phyloP scores from a whole-genome alignment of 768 basidiomycete genomes.

The Boletus reticuloceps region DNA sequence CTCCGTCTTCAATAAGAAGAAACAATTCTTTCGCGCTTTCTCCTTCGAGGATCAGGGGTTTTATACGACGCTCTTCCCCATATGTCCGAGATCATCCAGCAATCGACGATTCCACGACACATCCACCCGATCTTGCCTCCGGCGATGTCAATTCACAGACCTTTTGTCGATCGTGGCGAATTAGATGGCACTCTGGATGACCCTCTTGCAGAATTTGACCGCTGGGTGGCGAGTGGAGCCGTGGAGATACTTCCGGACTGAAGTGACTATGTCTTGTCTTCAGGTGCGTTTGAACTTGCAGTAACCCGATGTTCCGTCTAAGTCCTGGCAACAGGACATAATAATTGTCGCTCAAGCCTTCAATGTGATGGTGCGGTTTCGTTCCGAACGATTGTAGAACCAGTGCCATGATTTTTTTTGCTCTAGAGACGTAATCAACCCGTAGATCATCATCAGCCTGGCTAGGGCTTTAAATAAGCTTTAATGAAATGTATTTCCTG shows the following conservation, averaged over 20 bases:
- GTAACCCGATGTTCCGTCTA: too few relatives aligned
- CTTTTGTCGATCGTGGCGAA: background rate
- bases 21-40: slow-evolving; percentile 15
- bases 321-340: too few relatives aligned
- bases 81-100: background rate
- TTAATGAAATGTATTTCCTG: background rate
- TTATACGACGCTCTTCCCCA: slow-evolving; percentile 10
- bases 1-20: background rate
- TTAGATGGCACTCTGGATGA: slow-evolving; percentile 32
- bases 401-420: background rate
- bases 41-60: slow-evolving; percentile 25
- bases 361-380: too few relatives aligned
- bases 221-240: slow-evolving; percentile 64
- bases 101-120: background rate
- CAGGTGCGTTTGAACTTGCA: background rate
- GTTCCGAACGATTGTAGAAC: background rate
- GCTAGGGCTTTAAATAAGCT: background rate
- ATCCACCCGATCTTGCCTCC: background rate
- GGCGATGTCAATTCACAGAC: background rate
- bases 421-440: background rate
- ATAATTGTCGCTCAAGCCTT: background rate
- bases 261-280: background rate
- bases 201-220: slow-evolving; percentile 63
- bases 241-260: slow-evolving; percentile 47
- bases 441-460: background rate